These are phyloP conservation scores for Mycena pura DNA, from an alignment of 768 basidiomycete species.

Conservation along the genomic window DNA sequence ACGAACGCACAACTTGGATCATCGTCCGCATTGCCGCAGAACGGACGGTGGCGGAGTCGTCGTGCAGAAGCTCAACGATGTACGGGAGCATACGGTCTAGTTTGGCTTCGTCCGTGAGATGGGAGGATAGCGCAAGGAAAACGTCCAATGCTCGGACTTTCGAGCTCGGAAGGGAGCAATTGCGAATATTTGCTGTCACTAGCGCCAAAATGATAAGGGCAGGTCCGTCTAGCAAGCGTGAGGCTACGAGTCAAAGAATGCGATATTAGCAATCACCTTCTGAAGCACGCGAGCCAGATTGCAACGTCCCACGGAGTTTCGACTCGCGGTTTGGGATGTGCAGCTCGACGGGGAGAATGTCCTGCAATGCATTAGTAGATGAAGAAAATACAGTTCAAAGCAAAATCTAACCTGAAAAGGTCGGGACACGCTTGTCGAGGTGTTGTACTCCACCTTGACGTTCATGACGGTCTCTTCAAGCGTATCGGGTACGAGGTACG, in stretches of 20 bases:
- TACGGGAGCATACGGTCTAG: constrained; percentile 93
- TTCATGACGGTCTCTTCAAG: constrained; percentile 56
- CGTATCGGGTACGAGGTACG: constrained; percentile 62
- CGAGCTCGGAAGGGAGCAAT: constrained; percentile 84
- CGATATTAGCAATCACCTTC: constrained; percentile 60
- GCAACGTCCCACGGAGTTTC: constrained; percentile 55
- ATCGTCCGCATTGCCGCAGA: constrained; percentile 77
- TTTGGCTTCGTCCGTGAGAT: constrained; percentile 93
- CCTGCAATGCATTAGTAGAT: constrained; percentile 48
- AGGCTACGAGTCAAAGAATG: neutral
- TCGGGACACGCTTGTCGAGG: constrained; percentile 49
- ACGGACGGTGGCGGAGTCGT: constrained; percentile 86
- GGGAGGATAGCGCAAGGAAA: constrained; percentile 79
- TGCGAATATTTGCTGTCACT: constrained; percentile 87
- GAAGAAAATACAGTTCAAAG: constrained; percentile 1
- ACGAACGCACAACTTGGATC: constrained; percentile 76
- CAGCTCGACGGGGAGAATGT: constrained; percentile 79
- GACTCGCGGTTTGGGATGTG: constrained; percentile 77
- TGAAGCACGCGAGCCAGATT: constrained; percentile 57
- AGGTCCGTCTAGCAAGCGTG: constrained; percentile 70
- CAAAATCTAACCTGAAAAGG: constrained; percentile 63
- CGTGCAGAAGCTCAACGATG: constrained; percentile 85
- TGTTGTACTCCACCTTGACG: constrained; percentile 62
- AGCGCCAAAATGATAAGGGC: constrained; percentile 88
- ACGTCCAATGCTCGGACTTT: constrained; percentile 87